Evolutionary conservation across 352 stramenopile genomes (phyloP).

Genomic region (Globisporangium canariense): DNA sequence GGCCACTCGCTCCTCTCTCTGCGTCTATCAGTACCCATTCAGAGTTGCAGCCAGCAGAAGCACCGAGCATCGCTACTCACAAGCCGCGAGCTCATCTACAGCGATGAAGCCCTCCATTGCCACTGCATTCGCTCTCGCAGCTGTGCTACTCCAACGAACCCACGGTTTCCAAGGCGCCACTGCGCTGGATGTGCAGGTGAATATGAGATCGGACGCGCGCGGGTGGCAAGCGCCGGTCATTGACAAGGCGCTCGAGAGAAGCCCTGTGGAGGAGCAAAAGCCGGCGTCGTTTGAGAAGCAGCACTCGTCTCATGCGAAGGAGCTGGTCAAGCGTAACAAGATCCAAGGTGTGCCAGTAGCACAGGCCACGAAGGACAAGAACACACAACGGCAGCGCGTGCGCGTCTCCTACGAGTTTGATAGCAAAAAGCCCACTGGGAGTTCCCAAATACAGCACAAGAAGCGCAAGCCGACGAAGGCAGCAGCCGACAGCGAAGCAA

Average conservation of each 20-base stretch:
- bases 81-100: not conserved
- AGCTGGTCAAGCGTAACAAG: not conserved
- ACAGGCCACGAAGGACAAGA: not conserved
- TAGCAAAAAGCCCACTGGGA: not conserved
- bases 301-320: not conserved
- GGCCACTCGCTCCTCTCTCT: not conserved
- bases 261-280: not conserved
- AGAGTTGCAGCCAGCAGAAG: not conserved
- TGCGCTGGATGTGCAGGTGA: not conserved
- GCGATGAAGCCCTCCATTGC: not conserved
- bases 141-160: not conserved
- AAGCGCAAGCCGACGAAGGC: not conserved
- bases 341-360: not conserved
- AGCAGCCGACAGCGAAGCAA: not conserved
- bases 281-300: not conserved
- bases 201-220: not conserved
- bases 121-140: not conserved
- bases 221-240: conserved; percentile 12
- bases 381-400: not conserved
- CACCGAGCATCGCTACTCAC: not conserved
- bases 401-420: not conserved
- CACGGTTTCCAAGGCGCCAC: not conserved
- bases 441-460: not conserved
- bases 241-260: conserved; percentile 4
- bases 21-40: not conserved